Evolutionary conservation across 192 early-diverging fungal species (phyloP), one percentile per base, ranked within the genome.

Genomic region (Linnemannia exigua): DNA sequence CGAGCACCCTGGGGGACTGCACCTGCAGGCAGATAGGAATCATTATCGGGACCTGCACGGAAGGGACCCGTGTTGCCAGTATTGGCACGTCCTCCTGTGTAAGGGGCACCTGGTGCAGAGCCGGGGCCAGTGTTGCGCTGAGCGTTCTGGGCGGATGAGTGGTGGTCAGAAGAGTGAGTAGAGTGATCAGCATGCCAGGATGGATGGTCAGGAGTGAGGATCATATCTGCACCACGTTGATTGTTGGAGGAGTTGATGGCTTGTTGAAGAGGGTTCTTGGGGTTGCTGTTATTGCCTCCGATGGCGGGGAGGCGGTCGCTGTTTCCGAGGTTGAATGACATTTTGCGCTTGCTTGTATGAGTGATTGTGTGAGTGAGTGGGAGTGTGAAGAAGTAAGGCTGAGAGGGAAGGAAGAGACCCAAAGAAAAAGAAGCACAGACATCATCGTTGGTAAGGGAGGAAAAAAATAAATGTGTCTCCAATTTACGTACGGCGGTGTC

Each of bases 141-240:
- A 41, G 77, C 31, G 19, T 41, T 38, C 37, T 71, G 77, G 5
- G 44, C 31, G 28, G 74, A 75, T 28, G n/a, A n/a, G n/a, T 7
- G n/a, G 1, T 63, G 35, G 12, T 54, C n/a, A 9, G 75, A 41
- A n/a, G 20, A 19, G 11, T n/a, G n/a, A n/a, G n/a, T n/a, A n/a
- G 46, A 19, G 28, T 66, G 75, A 17, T 54, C 12, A 20, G 46
- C 47, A 28, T 84, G 70, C 82, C 82, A 84, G 25, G 82, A 52
- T 41, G 82, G 82, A 38, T 84, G 82, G 38, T 84, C 82, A 9
- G 82, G 82, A 12, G 82, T 84, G 36, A 84, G 52, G 35, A 84
- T 67, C 82, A 84, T 84, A 35, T 84, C 82, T 33, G 61, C 82
- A 37, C 72, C 69, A 20, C 52, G 22, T 8, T 51, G 46, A 19